Conservation (phyloP, 1,284 basidiomycete genomes). For the Cronartium quercuum region DNA sequence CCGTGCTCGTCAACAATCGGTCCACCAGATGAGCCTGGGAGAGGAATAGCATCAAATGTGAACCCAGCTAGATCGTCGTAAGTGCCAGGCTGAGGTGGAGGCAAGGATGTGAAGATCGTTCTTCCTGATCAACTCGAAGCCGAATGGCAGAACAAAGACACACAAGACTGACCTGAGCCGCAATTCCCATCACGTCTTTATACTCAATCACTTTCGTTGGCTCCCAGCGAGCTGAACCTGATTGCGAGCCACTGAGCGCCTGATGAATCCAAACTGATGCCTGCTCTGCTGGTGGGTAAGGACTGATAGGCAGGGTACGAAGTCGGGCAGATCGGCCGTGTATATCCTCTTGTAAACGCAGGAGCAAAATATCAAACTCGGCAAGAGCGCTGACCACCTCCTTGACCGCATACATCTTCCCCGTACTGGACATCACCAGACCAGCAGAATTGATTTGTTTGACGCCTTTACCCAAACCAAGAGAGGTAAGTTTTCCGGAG, state of each 20-base stretch:
- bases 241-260: neutral
- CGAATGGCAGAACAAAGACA: too few relatives aligned
- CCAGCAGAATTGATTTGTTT: neutral
- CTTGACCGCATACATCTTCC: neutral
- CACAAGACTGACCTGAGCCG: neutral
- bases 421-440: neutral
- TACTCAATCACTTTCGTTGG: neutral
- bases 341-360: neutral
- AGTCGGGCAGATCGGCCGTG: neutral
- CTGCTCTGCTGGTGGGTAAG: neutral
- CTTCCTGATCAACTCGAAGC: too few relatives aligned
- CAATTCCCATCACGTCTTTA: conserved; percentile 10
- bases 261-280: neutral
- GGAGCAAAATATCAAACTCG: neutral
- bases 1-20: conserved; percentile 8
- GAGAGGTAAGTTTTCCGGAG: neutral
- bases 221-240: neutral
- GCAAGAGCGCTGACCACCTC: neutral
- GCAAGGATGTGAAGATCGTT: too few relatives aligned
- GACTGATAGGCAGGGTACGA: neutral
- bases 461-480: neutral
- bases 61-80: neutral
- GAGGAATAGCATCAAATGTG: neutral
- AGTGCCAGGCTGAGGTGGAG: neutral
- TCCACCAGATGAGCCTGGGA: conserved; percentile 1